phyloP scores from a whole-genome alignment of 768 basidiomycete genomes.

The Agrocybe praecox region DNA sequence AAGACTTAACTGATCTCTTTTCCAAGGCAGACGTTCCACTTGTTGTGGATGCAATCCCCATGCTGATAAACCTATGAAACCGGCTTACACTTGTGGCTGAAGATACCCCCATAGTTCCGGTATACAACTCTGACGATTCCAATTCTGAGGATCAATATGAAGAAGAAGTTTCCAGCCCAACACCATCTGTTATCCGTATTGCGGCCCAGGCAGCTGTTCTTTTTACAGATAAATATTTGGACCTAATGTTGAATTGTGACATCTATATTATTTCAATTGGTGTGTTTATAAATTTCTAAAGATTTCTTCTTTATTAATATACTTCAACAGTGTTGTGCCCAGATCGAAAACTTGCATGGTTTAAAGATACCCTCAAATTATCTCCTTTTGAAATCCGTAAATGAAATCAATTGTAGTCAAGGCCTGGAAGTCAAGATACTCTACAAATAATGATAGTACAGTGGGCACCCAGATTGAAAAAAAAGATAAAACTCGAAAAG shows the following conservation, averaged over 20 bases:
- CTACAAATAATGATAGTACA: no score
- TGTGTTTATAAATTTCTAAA: background rate
- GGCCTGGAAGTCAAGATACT: constrained; percentile 12
- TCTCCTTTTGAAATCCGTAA: background rate
- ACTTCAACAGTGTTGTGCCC: constrained; percentile 19
- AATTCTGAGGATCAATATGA: background rate
- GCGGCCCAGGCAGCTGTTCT: constrained; percentile 14
- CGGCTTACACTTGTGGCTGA: no score
- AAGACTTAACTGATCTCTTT: background rate
- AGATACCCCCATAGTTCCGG: background rate
- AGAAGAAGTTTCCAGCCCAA: no score
- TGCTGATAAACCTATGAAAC: background rate
- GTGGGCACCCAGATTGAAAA: no score
- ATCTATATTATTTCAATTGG: constrained; percentile 19
- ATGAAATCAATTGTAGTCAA: constrained; percentile 13
- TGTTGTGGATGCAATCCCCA: constrained; percentile 8
- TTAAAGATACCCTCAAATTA: constrained; percentile 6
- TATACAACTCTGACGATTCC: background rate
- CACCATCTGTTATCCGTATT: constrained; percentile 1
- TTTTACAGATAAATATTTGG: constrained; percentile 17
- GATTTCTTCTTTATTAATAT: no score
- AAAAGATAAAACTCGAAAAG: no score
- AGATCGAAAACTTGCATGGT: constrained; percentile 21
- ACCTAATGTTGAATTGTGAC: constrained; percentile 8
- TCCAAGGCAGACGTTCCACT: constrained; percentile 7